Evolutionary conservation across 169 alveolate genomes (phyloP).

Genomic region (Miamiensis avidus): DNA sequence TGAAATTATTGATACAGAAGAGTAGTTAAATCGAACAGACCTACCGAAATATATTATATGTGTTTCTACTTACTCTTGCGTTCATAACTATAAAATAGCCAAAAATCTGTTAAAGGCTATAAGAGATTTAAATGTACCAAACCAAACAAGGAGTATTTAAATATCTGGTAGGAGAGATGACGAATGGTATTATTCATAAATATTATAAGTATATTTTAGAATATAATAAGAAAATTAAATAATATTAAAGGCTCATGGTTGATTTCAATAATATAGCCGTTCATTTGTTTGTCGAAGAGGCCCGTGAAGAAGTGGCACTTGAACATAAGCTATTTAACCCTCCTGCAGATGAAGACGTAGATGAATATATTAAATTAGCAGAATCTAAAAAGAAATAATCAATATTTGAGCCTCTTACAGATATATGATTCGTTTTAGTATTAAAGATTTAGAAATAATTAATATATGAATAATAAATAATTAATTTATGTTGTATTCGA

Average conservation of each 20-base stretch:
- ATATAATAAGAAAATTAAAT: not conserved
- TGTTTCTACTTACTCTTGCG: conserved; percentile 14
- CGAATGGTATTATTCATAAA: conserved; percentile 22
- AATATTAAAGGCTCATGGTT: conserved; percentile 10
- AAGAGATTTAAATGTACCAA: conserved; percentile 8
- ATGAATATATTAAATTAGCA: conserved; percentile 35
- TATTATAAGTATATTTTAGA: too few relatives aligned
- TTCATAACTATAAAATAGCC: conserved; percentile 28
- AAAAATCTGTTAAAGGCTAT: conserved; percentile 8
- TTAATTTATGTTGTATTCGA: too few relatives aligned
- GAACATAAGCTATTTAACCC: conserved; percentile 37
- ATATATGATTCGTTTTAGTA: not conserved
- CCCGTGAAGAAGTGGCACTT: conserved; percentile 41
- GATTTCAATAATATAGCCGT: conserved; percentile 28
- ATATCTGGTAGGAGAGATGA: conserved; percentile 47
- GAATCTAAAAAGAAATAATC: not conserved
- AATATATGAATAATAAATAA: too few relatives aligned
- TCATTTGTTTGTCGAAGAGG: conserved; percentile 38
- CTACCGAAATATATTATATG: conserved; percentile 9
- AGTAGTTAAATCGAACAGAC: conserved; percentile 13
- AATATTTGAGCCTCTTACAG: not conserved
- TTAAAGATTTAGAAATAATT: too few relatives aligned
- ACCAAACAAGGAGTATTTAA: not conserved
- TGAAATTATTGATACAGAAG: conserved; percentile 3
- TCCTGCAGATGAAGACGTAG: conserved; percentile 28